Conservation (phyloP, 1,139 yeast species). For the Insectozyma bohioensis region DNA sequence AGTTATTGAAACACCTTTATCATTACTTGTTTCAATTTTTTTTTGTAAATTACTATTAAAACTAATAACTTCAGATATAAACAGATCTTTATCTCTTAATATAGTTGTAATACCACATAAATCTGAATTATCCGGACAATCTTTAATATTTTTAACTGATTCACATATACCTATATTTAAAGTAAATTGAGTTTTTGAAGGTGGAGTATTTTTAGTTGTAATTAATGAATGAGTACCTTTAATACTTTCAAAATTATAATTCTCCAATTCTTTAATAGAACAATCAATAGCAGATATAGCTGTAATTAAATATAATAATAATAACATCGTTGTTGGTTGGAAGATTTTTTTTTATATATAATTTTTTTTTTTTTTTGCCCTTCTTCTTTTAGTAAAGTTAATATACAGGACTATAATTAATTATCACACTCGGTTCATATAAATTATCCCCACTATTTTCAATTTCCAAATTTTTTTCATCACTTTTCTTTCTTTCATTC, state of each 20-base stretch:
- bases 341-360: no score
- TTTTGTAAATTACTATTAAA: conserved; percentile 39
- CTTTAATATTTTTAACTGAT: conserved; percentile 37
- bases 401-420: no score
- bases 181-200: conserved; percentile 58
- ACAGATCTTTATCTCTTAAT: conserved; percentile 39
- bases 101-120: conserved; percentile 65
- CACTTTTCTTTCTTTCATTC: no score
- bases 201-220: conserved; percentile 64
- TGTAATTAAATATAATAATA: conserved; percentile 3
- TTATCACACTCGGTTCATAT: no score
- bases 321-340: conserved; percentile 5
- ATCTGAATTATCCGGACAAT: conserved; percentile 70
- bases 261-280: conserved; percentile 36
- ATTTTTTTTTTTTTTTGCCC: no score
- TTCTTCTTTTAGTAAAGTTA: no score
- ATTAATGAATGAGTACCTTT: conserved; percentile 48
- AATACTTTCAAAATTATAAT: conserved; percentile 44
- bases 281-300: conserved; percentile 41
- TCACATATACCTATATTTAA: conserved; percentile 78
- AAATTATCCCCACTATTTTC: no score
- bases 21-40: conserved; percentile 19
- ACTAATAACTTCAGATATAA: conserved; percentile 58
- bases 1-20: conserved; percentile 44
- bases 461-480: no score